Percentiles rank a stretch among this genome's conserved stretches.
These are phyloP conservation scores for Hericium coralloides DNA, from an alignment of 768 basidiomycete genomes.

Conservation along the genomic window DNA sequence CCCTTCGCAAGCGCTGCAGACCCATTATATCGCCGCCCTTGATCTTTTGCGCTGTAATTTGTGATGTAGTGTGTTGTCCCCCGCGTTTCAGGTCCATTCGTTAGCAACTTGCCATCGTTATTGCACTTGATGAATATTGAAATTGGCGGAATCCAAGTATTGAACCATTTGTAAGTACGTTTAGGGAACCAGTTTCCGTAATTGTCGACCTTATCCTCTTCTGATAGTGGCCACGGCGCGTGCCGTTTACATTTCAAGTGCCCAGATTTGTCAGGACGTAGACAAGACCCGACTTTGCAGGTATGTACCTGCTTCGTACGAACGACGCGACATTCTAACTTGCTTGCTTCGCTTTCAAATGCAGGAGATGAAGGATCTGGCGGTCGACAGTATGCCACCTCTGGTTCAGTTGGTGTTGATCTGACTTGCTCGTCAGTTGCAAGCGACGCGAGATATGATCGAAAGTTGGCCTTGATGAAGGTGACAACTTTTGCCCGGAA, in stretches of 20 bases:
- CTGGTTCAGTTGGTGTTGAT: neutral
- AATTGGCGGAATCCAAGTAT: slow-evolving; percentile 20
- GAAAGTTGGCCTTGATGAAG: slow-evolving; percentile 25
- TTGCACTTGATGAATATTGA: slow-evolving; percentile 24
- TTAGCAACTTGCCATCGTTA: slow-evolving; percentile 33
- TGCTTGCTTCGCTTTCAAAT: slow-evolving; percentile 14
- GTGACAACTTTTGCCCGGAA: slow-evolving; percentile 21
- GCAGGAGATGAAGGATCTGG: slow-evolving; percentile 17
- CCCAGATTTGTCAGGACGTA: slow-evolving; percentile 4
- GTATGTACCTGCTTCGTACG: slow-evolving; percentile 16
- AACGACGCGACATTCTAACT: neutral
- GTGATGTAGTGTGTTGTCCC: slow-evolving; percentile 28
- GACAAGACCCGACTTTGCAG: slow-evolving; percentile 10
- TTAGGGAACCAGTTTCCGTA: slow-evolving; percentile 14
- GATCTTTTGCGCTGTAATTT: slow-evolving; percentile 3
- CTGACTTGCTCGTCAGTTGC: neutral
- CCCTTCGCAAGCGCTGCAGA: slow-evolving; percentile 27
- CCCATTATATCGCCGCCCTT: slow-evolving; percentile 24
- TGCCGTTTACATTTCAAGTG: slow-evolving; percentile 15
- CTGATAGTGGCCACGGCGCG: slow-evolving; percentile 14
- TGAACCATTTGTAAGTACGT: slow-evolving; percentile 12
- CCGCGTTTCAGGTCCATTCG: slow-evolving; percentile 25
- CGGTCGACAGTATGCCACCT: slow-evolving; percentile 16
- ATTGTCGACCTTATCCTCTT: slow-evolving; percentile 7
- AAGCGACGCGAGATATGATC: slow-evolving; percentile 21